Evolutionary conservation across 495 filamentous ascomycete genomes (phyloP), one percentile per base, ranked within the genome.

Genomic region (Chaetomium fimeti): DNA sequence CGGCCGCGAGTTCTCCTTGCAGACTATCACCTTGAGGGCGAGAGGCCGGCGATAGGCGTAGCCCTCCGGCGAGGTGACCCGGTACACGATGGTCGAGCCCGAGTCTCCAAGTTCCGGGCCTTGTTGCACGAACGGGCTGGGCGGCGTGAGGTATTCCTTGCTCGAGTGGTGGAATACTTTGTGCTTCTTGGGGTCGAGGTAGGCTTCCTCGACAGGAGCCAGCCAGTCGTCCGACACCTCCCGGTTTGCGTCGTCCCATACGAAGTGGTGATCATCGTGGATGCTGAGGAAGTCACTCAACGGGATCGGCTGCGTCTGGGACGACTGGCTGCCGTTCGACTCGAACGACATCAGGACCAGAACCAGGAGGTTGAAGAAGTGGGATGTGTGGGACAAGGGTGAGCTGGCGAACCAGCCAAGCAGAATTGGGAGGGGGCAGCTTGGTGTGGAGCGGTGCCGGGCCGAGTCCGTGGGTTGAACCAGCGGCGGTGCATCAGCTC

Each of bases 61-160:
- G 1, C 61, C 64, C 4, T 67, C 65, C 2, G 73, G 73, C 5
- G 65, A 54, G 3, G 28, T 64, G 8, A 75, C 73, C 20, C 54
- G 66, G 67, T 72, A 75, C 18, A 75, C 72, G 25, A 72, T 63
- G 27, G 71, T 75, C 25, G 73, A 69, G 0, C 73, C 73, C 6
- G 68, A 70, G 1, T 75, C 68, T 1, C 73, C 73, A 2, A 75
- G 65, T 24, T 72, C 65, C 0, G 57, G 52, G 15, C 67, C 66
- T 11, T 67, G 62, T 16, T 65, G 66, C 1, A 70, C 38, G 40
- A 74, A 74, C 1, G 71, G 73, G 12, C 43, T 57, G 0, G 72
- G 72, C 3, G 67, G 68, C 3, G 54, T 69, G 13, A 72, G 60
- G 25, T 72, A 74, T 28, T 75, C 72, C 29, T 72, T 74, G 43